These are phyloP conservation scores for Eimeria nieschulzi DNA, from an alignment of 169 alveolate species.

Conservation along the genomic window DNA sequence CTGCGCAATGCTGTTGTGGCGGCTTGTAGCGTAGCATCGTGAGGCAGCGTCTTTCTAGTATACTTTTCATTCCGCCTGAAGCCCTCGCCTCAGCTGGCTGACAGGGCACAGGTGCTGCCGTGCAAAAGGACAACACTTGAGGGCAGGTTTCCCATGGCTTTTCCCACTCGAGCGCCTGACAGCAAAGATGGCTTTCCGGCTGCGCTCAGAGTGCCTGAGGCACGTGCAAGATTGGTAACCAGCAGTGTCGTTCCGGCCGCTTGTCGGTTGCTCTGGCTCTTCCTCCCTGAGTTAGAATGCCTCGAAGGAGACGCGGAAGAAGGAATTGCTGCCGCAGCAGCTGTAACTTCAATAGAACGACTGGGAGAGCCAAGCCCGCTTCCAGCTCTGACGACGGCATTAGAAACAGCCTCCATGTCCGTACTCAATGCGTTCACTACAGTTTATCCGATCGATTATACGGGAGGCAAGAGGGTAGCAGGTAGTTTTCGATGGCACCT, in stretches of 20 bases:
- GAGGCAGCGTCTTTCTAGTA: neutral
- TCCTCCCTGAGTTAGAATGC: neutral
- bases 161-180: too few relatives aligned
- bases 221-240: neutral
- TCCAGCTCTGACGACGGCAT: constrained; percentile 2
- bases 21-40: constrained; percentile 14
- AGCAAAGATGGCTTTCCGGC: too few relatives aligned
- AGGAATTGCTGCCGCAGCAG: neutral
- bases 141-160: too few relatives aligned
- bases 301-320: neutral
- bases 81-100: too few relatives aligned
- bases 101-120: too few relatives aligned
- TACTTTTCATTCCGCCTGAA: neutral
- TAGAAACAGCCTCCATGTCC: constrained; percentile 7
- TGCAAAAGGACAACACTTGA: too few relatives aligned
- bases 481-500: too few relatives aligned
- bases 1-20: constrained; percentile 5
- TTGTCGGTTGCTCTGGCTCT: neutral
- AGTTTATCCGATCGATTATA: too few relatives aligned
- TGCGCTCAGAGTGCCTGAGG: neutral
- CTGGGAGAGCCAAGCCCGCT: neutral
- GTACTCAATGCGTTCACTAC: too few relatives aligned
- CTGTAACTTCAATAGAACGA: neutral
- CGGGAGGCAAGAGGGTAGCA: too few relatives aligned
- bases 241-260: constrained; percentile 19